These are phyloP conservation scores for Pulveroboletus sp. DNA, from an alignment of 768 basidiomycete genomes.

Conservation along the genomic window DNA sequence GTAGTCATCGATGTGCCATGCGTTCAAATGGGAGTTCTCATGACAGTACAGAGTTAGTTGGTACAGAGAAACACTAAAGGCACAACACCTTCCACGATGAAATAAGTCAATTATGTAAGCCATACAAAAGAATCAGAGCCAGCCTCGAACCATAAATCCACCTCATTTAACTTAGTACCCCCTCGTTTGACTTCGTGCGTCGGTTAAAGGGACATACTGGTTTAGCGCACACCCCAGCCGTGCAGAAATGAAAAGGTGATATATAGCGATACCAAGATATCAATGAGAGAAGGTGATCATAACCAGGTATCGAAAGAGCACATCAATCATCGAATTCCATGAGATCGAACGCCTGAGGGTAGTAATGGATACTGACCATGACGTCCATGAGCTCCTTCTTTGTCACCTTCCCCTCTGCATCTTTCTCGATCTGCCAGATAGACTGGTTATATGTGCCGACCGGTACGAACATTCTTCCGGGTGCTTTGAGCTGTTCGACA, in stretches of 20 bases:
- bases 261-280: not conserved
- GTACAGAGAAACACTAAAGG: no score
- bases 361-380: constrained; percentile 45
- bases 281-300: not conserved
- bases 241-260: not conserved
- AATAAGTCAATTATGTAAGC: no score
- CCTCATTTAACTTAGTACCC: constrained; percentile 14
- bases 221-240: not conserved
- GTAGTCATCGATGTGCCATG: no score
- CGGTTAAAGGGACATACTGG: constrained; percentile 71
- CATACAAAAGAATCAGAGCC: not conserved
- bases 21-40: no score
- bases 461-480: constrained; percentile 90
- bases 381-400: constrained; percentile 73
- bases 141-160: not conserved
- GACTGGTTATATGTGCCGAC: constrained; percentile 61
- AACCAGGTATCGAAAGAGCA: not conserved
- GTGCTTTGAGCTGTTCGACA: constrained; percentile 70
- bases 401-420: constrained; percentile 59
- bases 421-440: constrained; percentile 80
- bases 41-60: no score
- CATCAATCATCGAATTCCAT: constrained; percentile 12
- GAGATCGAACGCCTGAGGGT: constrained; percentile 7
- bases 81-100: no score
- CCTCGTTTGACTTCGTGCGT: constrained; percentile 43